These are phyloP conservation scores for Leucosporidium yakuticum DNA, from an alignment of 768 basidiomycete species.

Conservation along the genomic window DNA sequence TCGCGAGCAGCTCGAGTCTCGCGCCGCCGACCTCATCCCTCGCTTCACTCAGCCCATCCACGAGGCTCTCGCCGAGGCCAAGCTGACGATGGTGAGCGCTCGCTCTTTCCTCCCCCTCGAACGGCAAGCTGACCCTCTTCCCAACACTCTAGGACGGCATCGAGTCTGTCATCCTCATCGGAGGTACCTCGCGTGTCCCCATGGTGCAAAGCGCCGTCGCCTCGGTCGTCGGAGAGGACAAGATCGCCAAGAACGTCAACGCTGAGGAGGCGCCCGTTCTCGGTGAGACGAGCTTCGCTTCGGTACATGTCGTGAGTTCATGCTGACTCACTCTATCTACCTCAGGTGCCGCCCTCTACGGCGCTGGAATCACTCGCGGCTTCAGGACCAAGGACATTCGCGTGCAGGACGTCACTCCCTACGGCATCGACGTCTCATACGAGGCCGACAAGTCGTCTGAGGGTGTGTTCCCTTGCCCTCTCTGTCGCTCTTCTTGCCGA, in stretches of 20 bases:
- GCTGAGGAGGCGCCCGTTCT: slow-evolving; percentile 94
- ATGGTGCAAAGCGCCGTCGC: slow-evolving; percentile 82
- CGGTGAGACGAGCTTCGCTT: too few species aligned
- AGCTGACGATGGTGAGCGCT: slow-evolving; percentile 57
- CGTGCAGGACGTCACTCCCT: slow-evolving; percentile 62
- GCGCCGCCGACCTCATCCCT: slow-evolving; percentile 58
- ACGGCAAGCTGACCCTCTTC: not conserved
- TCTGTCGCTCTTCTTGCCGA: slow-evolving; percentile 2
- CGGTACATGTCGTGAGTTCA: too few species aligned
- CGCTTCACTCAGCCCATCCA: slow-evolving; percentile 65
- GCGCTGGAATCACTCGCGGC: slow-evolving; percentile 76
- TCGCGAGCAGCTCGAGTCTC: slow-evolving; percentile 67
- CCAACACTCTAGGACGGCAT: slow-evolving; percentile 56
- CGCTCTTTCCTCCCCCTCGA: slow-evolving; percentile 3
- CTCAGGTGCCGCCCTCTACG: slow-evolving; percentile 78
- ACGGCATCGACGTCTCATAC: slow-evolving; percentile 28
- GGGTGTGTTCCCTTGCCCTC: not conserved
- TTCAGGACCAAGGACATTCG: slow-evolving; percentile 95
- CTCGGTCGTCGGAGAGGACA: slow-evolving; percentile 71
- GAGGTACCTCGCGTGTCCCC: slow-evolving; percentile 81
- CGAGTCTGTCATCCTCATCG: slow-evolving; percentile 84
- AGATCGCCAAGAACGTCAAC: slow-evolving; percentile 90
- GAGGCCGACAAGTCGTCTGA: slow-evolving; percentile 19
- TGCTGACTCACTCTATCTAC: not conserved
- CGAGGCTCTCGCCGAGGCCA: slow-evolving; percentile 64